Conservation (phyloP, 495 filamentous ascomycete species). For the Jackrogersella minutella region DNA sequence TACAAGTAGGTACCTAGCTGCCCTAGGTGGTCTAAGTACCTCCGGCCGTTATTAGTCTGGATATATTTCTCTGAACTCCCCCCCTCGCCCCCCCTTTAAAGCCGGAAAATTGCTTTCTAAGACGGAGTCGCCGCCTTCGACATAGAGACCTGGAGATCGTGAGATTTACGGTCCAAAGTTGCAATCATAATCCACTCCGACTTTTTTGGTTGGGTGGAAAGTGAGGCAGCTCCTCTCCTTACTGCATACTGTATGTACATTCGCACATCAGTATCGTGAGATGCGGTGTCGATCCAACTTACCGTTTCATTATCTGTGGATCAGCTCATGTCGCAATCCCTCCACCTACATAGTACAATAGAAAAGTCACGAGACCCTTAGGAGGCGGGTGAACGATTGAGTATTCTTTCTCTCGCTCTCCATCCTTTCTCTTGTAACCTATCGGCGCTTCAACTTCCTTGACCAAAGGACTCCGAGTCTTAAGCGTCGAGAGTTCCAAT, state of each 20-base stretch:
- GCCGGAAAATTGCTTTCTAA: constrained; percentile 10
- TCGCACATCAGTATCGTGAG: constrained; percentile 35
- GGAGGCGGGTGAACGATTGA: constrained; percentile 22
- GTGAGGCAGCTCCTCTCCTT: constrained; percentile 26
- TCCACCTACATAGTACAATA: constrained; percentile 25
- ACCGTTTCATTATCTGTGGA: constrained; percentile 42
- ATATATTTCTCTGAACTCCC: constrained; percentile 1
- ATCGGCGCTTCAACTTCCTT: constrained; percentile 25
- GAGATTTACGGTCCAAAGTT: constrained; percentile 31
- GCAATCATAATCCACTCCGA: constrained; percentile 16
- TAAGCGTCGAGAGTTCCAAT: constrained; percentile 20
- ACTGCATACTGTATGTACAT: constrained; percentile 23
- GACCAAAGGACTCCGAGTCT: constrained; percentile 13
- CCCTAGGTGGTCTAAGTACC: constrained; percentile 1
- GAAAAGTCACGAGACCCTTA: constrained; percentile 36
- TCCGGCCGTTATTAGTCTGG: constrained; percentile 19
- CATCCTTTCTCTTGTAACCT: constrained; percentile 13
- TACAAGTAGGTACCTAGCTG: constrained; percentile 23
- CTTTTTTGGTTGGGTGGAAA: constrained; percentile 17
- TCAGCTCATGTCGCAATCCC: constrained; percentile 36
- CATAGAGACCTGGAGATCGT: constrained; percentile 15
- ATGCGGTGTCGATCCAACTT: constrained; percentile 33
- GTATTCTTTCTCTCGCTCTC: constrained; percentile 5
- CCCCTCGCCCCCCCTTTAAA: not conserved
- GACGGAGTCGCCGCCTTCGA: constrained; percentile 19